Evolutionary conservation across 2,329 filamentous ascomycete species (phyloP).

Genomic region (Fusarium decemcellulare): DNA sequence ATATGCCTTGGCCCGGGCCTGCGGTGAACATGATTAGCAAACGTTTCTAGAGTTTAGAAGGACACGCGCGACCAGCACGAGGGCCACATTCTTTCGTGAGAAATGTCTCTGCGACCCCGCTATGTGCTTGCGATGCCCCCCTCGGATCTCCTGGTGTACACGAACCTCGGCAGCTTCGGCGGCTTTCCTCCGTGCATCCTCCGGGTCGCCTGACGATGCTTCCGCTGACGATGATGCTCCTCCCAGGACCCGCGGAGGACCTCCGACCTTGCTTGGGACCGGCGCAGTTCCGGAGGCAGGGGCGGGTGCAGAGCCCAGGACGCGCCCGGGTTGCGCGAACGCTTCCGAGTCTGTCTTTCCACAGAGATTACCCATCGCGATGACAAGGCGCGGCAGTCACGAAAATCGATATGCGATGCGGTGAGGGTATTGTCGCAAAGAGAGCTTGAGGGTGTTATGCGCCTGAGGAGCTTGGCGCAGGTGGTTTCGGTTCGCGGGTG

Average conservation of each 20-base stretch:
- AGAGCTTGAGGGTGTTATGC: not conserved
- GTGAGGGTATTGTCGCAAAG: not conserved
- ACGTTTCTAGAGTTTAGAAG: too few relatives aligned
- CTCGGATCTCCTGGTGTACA: conserved; percentile 24
- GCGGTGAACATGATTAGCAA: not conserved
- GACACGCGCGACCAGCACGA: not conserved
- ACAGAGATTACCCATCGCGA: conserved; percentile 87
- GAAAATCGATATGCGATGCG: not conserved
- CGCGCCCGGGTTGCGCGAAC: conserved; percentile 81
- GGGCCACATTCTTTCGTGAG: not conserved
- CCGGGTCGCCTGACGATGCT: conserved; percentile 49
- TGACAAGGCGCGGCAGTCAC: not conserved
- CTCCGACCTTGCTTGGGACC: conserved; percentile 68
- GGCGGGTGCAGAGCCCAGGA: conserved; percentile 70
- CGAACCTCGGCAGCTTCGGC: conserved; percentile 88
- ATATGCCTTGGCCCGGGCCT: conserved; percentile 78
- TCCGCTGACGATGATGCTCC: conserved; percentile 55
- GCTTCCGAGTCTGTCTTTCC: conserved; percentile 80
- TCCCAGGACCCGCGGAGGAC: conserved; percentile 75
- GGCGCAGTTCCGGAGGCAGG: conserved; percentile 64
- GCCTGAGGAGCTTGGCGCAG: not conserved
- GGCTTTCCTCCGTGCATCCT: conserved; percentile 79
- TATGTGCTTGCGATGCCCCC: not conserved
- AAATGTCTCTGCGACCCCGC: not conserved
- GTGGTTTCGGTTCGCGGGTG: too few relatives aligned